A percentile compares a stretch with the other conserved stretches of the same genome.
These are phyloP conservation scores for Gossypium bickii DNA, from an alignment of 345 rosid species.

Conservation along the genomic window DNA sequence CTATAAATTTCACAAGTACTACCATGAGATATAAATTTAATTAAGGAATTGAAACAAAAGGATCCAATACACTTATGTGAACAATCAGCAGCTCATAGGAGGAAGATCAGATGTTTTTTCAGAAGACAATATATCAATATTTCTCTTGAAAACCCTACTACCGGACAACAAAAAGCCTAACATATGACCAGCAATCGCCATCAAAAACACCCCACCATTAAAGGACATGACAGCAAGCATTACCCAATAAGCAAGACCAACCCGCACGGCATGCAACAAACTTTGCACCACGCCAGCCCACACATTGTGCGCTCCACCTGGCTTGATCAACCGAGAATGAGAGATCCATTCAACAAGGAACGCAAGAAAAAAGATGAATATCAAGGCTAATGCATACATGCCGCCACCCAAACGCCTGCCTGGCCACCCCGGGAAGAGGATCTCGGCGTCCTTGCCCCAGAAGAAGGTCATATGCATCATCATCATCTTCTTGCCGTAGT, in stretches of 20 bases:
- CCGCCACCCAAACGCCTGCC: constrained; percentile 14
- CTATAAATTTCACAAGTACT: no score
- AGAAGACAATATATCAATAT: neutral
- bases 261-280: constrained; percentile 25
- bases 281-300: constrained; percentile 29
- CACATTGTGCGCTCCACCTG: neutral
- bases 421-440: constrained; percentile 44
- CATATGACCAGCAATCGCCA: constrained; percentile 34
- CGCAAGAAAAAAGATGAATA: constrained; percentile 27
- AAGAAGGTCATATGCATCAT: constrained; percentile 45
- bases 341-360: constrained; percentile 34
- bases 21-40: no score
- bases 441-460: constrained; percentile 33
- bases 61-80: neutral
- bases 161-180: constrained; percentile 40
- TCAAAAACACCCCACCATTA: constrained; percentile 39
- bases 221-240: constrained; percentile 51
- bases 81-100: constrained; percentile 26
- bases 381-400: constrained; percentile 37
- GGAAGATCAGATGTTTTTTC: constrained; percentile 22
- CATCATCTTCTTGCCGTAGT: constrained; percentile 17
- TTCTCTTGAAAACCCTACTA: constrained; percentile 28
- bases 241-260: constrained; percentile 32
- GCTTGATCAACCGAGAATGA: constrained; percentile 21
- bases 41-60: neutral